Percentiles rank a stretch among this genome's conserved stretches.
phyloP scores from a whole-genome alignment of 2,329 filamentous ascomycete genomes.

The Grosmannia clavigera region DNA sequence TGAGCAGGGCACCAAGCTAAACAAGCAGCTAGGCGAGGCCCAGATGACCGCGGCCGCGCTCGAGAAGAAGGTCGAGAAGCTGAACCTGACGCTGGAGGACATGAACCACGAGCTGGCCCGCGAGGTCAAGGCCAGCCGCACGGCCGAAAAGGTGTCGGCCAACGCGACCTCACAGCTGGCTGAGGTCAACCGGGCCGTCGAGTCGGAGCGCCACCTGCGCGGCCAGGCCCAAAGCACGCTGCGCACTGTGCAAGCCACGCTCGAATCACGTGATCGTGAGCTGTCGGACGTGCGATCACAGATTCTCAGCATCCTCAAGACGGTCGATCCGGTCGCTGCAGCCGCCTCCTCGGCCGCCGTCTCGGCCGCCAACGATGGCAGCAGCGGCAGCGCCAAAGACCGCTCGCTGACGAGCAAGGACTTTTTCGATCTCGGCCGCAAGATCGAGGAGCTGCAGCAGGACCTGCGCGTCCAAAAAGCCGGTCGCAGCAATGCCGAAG shows the following conservation, averaged over 20 bases:
- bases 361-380: conserved; percentile 26
- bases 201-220: conserved; percentile 78
- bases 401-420: conserved; percentile 6
- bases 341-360: conserved; percentile 39
- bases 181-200: conserved; percentile 78
- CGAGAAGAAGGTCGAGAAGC: conserved; percentile 90
- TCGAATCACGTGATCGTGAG: conserved; percentile 73
- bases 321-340: conserved; percentile 66
- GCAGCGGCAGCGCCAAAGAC: conserved; percentile 1
- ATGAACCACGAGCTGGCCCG: conserved; percentile 82
- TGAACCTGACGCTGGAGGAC: conserved; percentile 79
- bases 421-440: conserved; percentile 66
- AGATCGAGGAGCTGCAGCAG: conserved; percentile 80
- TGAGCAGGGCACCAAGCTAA: conserved; percentile 68
- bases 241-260: conserved; percentile 62
- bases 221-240: conserved; percentile 77
- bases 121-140: conserved; percentile 80
- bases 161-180: conserved; percentile 71
- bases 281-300: conserved; percentile 69
- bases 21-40: conserved; percentile 74
- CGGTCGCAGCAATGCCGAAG: conserved; percentile 69
- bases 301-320: conserved; percentile 69
- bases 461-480: conserved; percentile 75
- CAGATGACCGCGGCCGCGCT: conserved; percentile 72
- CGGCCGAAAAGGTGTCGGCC: conserved; percentile 79